Evolutionary conservation across 306 rosid species (phyloP).

Genomic region (Castanea crenata): DNA sequence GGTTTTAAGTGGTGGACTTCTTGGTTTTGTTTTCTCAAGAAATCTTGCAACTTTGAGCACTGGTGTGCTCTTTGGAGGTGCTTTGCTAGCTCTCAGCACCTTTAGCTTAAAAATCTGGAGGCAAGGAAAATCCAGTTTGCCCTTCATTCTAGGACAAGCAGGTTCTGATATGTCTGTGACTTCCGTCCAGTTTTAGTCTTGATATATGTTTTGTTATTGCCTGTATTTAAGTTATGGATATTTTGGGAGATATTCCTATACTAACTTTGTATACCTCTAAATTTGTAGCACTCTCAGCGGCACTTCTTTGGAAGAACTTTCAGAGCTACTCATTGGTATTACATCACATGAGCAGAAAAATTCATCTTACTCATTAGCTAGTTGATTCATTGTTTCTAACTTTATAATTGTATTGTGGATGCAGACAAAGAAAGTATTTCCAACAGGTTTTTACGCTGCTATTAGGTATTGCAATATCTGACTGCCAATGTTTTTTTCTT

Average conservation of each 20-base stretch:
- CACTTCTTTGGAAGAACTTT: slow-evolving; percentile 75
- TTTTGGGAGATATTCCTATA: not conserved
- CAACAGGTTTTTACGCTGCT: slow-evolving; percentile 58
- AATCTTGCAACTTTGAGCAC: slow-evolving; percentile 58
- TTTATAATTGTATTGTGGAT: slow-evolving; percentile 1
- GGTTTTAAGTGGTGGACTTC: slow-evolving; percentile 72
- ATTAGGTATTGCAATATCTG: slow-evolving; percentile 46
- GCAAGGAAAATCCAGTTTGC: slow-evolving; percentile 86
- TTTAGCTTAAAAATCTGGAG: slow-evolving; percentile 91
- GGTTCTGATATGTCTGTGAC: slow-evolving; percentile 38
- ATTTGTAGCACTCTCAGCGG: slow-evolving; percentile 59
- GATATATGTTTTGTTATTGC: slow-evolving; percentile 2
- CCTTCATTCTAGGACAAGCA: slow-evolving; percentile 90
- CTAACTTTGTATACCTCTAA: not conserved
- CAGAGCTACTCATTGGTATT: slow-evolving; percentile 71
- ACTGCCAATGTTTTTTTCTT: not conserved
- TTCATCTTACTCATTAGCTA: not conserved
- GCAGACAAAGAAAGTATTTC: slow-evolving; percentile 82
- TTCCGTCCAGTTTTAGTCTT: not conserved
- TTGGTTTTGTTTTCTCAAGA: slow-evolving; percentile 68
- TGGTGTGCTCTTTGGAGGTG: slow-evolving; percentile 77
- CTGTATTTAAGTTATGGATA: not conserved
- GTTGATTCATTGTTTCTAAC: slow-evolving; percentile 13
- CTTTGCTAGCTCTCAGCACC: slow-evolving; percentile 83
- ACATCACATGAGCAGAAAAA: slow-evolving; percentile 5